A percentile compares a stretch with the other conserved stretches of the same genome.
These are phyloP conservation scores for Cyberlindnera mycetangii DNA, from an alignment of 805 yeast species.

Conservation along the genomic window DNA sequence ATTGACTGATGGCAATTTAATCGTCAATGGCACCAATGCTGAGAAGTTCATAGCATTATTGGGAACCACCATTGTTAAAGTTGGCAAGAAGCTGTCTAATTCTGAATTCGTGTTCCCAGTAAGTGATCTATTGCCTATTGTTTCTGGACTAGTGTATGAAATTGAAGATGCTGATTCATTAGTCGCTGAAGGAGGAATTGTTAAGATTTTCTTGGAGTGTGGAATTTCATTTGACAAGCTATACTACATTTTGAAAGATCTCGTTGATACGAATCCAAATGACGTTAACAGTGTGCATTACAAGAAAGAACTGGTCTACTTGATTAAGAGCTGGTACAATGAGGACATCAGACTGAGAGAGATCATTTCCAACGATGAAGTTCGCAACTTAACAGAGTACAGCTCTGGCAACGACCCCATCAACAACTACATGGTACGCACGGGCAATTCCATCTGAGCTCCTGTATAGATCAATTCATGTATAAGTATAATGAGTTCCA, in stretches of 20 bases:
- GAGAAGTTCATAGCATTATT: conserved; percentile 21
- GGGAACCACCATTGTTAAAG: conserved; percentile 30
- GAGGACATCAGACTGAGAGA: conserved; percentile 63
- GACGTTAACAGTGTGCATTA: conserved; percentile 49
- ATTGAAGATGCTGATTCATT: conserved; percentile 35
- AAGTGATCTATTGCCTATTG: conserved; percentile 61
- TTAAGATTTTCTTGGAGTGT: conserved; percentile 59
- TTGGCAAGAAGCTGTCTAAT: conserved; percentile 63
- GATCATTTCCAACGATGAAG: conserved; percentile 28
- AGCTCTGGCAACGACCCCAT: conserved; percentile 57
- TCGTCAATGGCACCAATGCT: conserved; percentile 10
- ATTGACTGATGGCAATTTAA: conserved; percentile 1
- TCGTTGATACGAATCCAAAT: conserved; percentile 57
- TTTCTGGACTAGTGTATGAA: conserved; percentile 49
- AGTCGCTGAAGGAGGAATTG: conserved; percentile 45
- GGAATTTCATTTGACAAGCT: conserved; percentile 64
- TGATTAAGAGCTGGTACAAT: conserved; percentile 65
- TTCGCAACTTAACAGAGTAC: conserved; percentile 41
- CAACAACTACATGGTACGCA: conserved; percentile 37
- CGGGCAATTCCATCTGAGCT: conserved; percentile 19
- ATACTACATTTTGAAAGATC: conserved; percentile 59
- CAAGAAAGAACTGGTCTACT: conserved; percentile 57
- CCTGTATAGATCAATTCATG: background rate
- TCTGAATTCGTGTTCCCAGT: conserved; percentile 82
- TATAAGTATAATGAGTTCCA: background rate